These are phyloP conservation scores for Amoebophrya sp. DNA, from an alignment of 169 alveolate genomes.

Conservation along the genomic window DNA sequence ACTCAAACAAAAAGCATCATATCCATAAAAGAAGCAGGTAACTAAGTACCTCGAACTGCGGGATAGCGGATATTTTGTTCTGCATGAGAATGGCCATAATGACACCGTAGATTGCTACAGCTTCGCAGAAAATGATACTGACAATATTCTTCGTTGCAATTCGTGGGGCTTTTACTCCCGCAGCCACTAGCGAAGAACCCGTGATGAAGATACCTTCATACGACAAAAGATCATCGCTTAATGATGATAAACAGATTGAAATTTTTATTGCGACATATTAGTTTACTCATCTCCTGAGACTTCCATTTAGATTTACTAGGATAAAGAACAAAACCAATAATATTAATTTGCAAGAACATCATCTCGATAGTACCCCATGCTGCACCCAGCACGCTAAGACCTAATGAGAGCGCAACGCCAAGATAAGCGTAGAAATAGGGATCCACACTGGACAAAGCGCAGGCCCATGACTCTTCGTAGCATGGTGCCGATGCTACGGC, in stretches of 20 bases:
- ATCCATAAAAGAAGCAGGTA: too few relatives aligned
- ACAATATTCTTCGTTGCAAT: slow-evolving; percentile 96
- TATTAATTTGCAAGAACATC: neutral
- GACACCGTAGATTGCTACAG: slow-evolving; percentile 94
- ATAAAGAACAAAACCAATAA: neutral
- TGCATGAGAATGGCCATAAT: slow-evolving; percentile 80
- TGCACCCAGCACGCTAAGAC: slow-evolving; percentile 59
- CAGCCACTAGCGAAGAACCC: slow-evolving; percentile 95
- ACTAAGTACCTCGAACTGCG: neutral
- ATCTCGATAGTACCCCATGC: slow-evolving; percentile 43
- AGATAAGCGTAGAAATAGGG: slow-evolving; percentile 47
- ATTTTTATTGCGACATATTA: neutral
- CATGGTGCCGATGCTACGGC: neutral
- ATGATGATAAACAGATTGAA: slow-evolving; percentile 17
- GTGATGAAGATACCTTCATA: slow-evolving; percentile 94
- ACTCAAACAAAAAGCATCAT: neutral
- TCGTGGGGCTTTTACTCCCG: slow-evolving; percentile 98
- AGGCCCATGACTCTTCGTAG: neutral
- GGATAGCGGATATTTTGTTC: slow-evolving; percentile 51
- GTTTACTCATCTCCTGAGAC: neutral
- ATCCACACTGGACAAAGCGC: neutral
- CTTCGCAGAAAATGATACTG: slow-evolving; percentile 98
- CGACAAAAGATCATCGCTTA: neutral
- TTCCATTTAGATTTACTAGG: neutral
- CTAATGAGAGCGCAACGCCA: slow-evolving; percentile 60